A percentile compares a stretch with the other conserved stretches of the same genome.
Conservation (phyloP, 2,329 filamentous ascomycete genomes). For the Colletotrichum neosansevieriae region DNA sequence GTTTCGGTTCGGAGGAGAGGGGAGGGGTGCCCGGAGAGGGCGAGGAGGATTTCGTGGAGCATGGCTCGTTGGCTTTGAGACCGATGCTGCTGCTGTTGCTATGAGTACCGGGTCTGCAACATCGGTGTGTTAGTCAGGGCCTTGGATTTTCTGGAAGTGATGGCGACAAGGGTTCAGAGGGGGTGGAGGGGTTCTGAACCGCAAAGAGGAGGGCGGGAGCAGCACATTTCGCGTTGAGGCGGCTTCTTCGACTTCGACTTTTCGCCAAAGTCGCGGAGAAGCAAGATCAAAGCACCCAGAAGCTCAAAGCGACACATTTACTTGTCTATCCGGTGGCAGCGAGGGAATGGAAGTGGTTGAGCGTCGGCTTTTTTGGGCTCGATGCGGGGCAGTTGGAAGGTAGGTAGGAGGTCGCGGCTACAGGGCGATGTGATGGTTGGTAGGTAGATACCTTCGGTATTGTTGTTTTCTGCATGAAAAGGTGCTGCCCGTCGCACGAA, state of each 20-base stretch:
- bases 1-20: slow-evolving; percentile 77
- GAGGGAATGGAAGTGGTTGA: neutral
- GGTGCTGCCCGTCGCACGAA: slow-evolving; percentile 4
- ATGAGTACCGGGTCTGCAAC: neutral
- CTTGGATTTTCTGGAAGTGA: neutral
- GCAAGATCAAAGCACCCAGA: slow-evolving; percentile 62
- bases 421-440: slow-evolving; percentile 22
- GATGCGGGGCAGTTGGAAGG: slow-evolving; percentile 13
- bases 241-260: slow-evolving; percentile 52
- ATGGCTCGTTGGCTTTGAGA: slow-evolving; percentile 61
- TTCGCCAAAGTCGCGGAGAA: slow-evolving; percentile 58
- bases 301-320: slow-evolving; percentile 68
- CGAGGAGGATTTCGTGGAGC: slow-evolving; percentile 98
- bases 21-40: slow-evolving; percentile 93
- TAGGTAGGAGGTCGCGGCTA: neutral
- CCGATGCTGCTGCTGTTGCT: slow-evolving; percentile 16
- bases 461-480: slow-evolving; percentile 24
- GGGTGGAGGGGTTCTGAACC: slow-evolving; percentile 13
- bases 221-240: slow-evolving; percentile 31
- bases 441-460: slow-evolving; percentile 9
- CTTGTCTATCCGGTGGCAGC: slow-evolving; percentile 5
- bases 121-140: slow-evolving; percentile 18
- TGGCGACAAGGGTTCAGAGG: slow-evolving; percentile 8
- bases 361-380: neutral
- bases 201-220: slow-evolving; percentile 36